Evolutionary conservation across 2,329 filamentous ascomycete genomes (phyloP).

Genomic region (Aureobasidium sp.): DNA sequence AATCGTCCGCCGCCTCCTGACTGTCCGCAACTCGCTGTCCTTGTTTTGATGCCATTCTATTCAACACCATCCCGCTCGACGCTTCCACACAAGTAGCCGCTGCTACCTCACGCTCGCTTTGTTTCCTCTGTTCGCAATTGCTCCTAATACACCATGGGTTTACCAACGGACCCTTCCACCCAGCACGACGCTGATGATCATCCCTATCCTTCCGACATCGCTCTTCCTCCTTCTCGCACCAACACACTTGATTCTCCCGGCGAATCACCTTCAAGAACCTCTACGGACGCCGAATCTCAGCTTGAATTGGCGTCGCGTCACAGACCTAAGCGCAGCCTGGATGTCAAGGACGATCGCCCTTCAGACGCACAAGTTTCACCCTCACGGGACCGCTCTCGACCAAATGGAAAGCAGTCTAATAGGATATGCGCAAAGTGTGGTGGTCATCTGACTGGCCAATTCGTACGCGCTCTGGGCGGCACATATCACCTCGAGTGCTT

Average conservation of each 20-base stretch:
- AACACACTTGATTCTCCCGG: conserved; percentile 1
- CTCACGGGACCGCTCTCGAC: conserved; percentile 10
- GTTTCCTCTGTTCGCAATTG: neutral
- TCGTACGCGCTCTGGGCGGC: conserved; percentile 84
- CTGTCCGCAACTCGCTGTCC: neutral
- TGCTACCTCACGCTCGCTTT: conserved; percentile 10
- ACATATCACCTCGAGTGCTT: conserved; percentile 98
- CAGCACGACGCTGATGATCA: conserved; percentile 8
- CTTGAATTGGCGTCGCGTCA: conserved; percentile 3
- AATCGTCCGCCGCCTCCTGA: conserved; percentile 6
- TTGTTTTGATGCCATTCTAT: neutral
- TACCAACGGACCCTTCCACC: conserved; percentile 2
- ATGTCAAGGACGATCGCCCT: neutral
- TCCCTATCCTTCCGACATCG: conserved; percentile 7
- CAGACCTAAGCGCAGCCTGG: neutral
- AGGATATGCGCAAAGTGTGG: conserved; percentile 71
- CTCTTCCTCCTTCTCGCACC: conserved; percentile 6
- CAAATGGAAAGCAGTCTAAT: conserved; percentile 20
- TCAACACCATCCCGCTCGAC: neutral
- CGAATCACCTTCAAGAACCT: neutral
- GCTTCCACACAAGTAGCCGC: neutral
- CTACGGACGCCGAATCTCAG: conserved; percentile 2
- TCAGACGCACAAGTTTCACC: neutral
- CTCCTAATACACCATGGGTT: conserved; percentile 1
- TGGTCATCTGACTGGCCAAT: conserved; percentile 83